phyloP scores from a whole-genome alignment of 2,329 filamentous ascomycete genomes.

The Colletotrichum aenigma region DNA sequence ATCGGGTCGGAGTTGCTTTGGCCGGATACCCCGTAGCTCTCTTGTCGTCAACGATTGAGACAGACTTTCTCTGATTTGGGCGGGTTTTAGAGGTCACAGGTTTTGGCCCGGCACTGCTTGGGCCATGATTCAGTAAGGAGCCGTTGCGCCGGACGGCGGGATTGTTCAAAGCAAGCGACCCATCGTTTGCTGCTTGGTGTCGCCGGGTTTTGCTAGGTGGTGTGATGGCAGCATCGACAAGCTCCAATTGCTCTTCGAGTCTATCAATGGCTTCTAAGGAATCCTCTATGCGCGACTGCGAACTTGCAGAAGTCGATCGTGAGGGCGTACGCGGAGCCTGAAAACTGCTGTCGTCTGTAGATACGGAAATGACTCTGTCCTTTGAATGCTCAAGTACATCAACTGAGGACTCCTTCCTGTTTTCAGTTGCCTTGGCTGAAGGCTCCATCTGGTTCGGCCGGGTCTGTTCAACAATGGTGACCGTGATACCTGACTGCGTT shows the following conservation, averaged over 20 bases:
- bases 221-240: conserved; percentile 44
- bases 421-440: not conserved
- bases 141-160: not conserved
- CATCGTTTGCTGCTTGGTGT: not conserved
- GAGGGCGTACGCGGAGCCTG: not conserved
- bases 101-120: conserved; percentile 47
- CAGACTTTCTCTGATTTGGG: conserved; percentile 45
- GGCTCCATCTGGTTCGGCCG: not conserved
- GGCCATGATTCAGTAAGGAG: conserved; percentile 24
- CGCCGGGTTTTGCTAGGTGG: conserved; percentile 27
- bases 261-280: conserved; percentile 66
- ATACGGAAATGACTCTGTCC: conserved; percentile 2
- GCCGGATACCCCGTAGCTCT: conserved; percentile 20
- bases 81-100: conserved; percentile 35
- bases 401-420: not conserved
- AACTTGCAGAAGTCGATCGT: conserved; percentile 22
- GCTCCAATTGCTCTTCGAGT: conserved; percentile 66
- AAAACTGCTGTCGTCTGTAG: not conserved
- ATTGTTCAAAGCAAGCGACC: not conserved
- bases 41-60: conserved; percentile 32
- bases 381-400: not conserved
- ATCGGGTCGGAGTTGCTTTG: conserved; percentile 24
- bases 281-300: conserved; percentile 61
- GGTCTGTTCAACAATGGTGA: not conserved
- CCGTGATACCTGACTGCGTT: not conserved